A percentile compares a stretch with the other conserved stretches of the same genome.
These are phyloP conservation scores for Tetratostichococcus sp. DNA, from an alignment of 139 green algal genomes.

Conservation along the genomic window DNA sequence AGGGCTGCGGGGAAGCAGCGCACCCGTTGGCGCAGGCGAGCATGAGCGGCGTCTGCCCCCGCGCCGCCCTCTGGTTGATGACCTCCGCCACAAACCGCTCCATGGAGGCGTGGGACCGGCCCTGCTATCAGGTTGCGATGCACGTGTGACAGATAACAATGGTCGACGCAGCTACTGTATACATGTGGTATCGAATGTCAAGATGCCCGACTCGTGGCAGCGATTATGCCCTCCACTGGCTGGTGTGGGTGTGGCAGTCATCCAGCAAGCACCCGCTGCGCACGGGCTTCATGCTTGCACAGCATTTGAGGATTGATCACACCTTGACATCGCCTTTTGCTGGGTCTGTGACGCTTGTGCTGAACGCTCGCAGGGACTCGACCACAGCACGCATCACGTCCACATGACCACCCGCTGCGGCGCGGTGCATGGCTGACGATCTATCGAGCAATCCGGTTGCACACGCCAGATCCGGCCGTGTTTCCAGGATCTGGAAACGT, in stretches of 20 bases:
- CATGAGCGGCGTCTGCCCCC: conserved; percentile 45
- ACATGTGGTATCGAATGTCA: no score
- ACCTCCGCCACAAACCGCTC: conserved; percentile 20
- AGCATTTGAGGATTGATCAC: no score
- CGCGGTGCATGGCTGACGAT: neutral
- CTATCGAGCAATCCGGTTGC: neutral
- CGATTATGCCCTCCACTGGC: no score
- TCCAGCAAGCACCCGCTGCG: neutral
- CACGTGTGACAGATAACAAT: neutral
- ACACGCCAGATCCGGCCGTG: conserved; percentile 14
- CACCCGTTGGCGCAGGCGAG: conserved; percentile 42
- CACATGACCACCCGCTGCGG: conserved; percentile 18
- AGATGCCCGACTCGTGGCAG: no score
- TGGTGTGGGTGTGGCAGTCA: no score
- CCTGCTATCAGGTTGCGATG: neutral
- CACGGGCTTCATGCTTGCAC: no score
- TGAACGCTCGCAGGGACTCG: conserved; percentile 5
- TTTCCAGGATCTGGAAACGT: conserved; percentile 21
- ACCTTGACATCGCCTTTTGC: neutral
- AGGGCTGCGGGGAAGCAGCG: no score
- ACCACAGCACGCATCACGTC: conserved; percentile 17
- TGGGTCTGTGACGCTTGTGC: neutral
- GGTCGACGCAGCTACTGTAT: no score
- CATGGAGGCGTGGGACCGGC: neutral
- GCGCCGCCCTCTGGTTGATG: conserved; percentile 27